These are phyloP conservation scores for Endocladia muricata DNA, from an alignment of 31 red algal genomes.

Conservation along the genomic window DNA sequence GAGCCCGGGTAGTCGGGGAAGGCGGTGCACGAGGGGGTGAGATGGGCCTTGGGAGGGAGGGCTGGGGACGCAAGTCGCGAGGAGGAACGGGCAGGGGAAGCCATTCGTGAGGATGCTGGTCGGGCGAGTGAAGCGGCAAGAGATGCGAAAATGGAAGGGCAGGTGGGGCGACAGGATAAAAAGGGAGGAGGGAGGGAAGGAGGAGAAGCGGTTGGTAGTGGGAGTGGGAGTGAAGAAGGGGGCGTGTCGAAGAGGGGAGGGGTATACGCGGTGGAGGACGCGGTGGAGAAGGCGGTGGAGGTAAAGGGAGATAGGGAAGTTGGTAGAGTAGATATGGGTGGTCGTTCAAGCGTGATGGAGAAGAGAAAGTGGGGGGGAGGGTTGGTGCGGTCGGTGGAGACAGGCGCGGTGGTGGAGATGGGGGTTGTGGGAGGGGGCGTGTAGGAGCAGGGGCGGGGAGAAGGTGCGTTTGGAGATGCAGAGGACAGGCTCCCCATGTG, in stretches of 20 bases:
- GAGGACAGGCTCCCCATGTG: too few relatives aligned
- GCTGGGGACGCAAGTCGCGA: too few relatives aligned
- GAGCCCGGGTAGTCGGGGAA: slow-evolving; percentile 17
- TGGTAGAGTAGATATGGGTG: not conserved
- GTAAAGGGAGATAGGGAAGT: not conserved
- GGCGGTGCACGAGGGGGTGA: not conserved
- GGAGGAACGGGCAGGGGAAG: not conserved
- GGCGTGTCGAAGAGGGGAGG: not conserved
- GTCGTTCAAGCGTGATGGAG: not conserved
- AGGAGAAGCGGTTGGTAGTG: not conserved
- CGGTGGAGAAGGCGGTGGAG: not conserved
- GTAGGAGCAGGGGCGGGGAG: too few relatives aligned
- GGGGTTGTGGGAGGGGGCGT: not conserved
- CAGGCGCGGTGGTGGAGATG: not conserved
- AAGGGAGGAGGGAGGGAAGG: not conserved
- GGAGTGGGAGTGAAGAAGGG: not conserved
- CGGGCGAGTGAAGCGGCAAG: not conserved
- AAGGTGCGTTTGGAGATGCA: too few relatives aligned
- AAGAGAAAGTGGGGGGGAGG: not conserved
- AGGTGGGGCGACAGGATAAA: not conserved
- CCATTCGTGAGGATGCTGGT: not conserved
- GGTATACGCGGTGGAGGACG: not conserved
- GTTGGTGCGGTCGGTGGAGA: not conserved
- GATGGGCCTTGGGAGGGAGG: not conserved
- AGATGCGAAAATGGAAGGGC: not conserved